Evolutionary conservation across 2,329 filamentous ascomycete genomes (phyloP).

Genomic region (Hypocrella siamensis): DNA sequence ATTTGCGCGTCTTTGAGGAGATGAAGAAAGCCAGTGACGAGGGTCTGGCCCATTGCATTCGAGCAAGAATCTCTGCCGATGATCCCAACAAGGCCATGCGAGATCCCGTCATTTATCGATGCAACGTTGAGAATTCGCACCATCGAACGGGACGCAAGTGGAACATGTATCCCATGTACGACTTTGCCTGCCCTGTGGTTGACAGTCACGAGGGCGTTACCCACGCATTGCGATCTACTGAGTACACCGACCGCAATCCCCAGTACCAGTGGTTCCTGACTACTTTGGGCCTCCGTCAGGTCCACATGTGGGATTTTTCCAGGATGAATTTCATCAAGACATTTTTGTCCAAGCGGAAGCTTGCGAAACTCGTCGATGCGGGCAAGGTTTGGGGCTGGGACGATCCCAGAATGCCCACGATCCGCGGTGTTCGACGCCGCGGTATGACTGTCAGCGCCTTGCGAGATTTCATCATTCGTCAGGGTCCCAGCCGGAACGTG

Average conservation of each 20-base stretch:
- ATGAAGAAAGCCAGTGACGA: constrained; percentile 79
- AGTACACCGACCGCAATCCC: constrained; percentile 76
- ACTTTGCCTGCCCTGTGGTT: constrained; percentile 71
- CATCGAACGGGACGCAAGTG: constrained; percentile 66
- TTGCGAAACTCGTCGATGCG: constrained; percentile 66
- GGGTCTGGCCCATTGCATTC: constrained; percentile 76
- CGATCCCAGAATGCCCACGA: constrained; percentile 73
- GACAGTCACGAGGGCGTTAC: constrained; percentile 72
- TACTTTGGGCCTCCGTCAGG: constrained; percentile 55
- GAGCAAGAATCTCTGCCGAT: constrained; percentile 83
- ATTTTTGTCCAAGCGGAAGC: constrained; percentile 73
- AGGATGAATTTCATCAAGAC: constrained; percentile 75
- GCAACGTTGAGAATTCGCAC: constrained; percentile 52
- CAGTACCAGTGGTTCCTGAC: constrained; percentile 80
- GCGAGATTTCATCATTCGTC: constrained; percentile 70
- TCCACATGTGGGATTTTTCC: constrained; percentile 76
- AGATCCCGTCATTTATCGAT: constrained; percentile 94
- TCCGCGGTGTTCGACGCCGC: constrained; percentile 61
- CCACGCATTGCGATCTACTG: constrained; percentile 67
- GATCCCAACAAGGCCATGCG: constrained; percentile 91
- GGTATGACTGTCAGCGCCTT: constrained; percentile 69
- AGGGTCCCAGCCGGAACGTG: constrained; percentile 71
- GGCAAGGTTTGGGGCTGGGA: constrained; percentile 74
- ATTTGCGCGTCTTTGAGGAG: constrained; percentile 70
- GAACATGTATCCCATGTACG: constrained; percentile 82